Percentiles rank a stretch among this genome's conserved stretches.
phyloP scores from a whole-genome alignment of 306 rosid species.

The Senna tora region DNA sequence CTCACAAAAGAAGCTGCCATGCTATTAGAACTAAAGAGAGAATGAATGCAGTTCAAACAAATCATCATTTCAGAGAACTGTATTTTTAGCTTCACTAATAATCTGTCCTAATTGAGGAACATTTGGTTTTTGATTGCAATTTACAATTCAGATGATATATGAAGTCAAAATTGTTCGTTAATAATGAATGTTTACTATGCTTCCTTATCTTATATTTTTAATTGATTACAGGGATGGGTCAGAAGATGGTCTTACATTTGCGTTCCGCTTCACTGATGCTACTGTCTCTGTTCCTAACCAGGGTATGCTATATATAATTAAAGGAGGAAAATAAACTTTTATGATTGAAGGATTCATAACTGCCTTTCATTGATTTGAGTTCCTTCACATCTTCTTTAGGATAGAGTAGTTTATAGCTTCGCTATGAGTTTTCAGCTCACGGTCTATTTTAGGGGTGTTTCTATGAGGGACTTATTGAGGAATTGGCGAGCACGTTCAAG shows the following conservation, averaged over 20 bases:
- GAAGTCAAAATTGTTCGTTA: neutral
- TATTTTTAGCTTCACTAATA: neutral
- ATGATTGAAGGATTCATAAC: neutral
- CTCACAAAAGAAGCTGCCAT: constrained; percentile 17
- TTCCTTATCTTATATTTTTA: constrained; percentile 25
- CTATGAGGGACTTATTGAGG: neutral
- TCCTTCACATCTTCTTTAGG: neutral
- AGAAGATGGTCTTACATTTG: constrained; percentile 95
- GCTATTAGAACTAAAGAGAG: neutral
- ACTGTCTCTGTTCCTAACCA: constrained; percentile 80
- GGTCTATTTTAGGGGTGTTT: neutral
- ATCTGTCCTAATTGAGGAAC: neutral
- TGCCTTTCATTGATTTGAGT: neutral
- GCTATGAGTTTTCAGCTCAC: neutral
- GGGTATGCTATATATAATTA: constrained; percentile 57
- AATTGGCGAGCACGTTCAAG: neutral
- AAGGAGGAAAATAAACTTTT: constrained; percentile 18
- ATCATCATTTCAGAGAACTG: constrained; percentile 13
- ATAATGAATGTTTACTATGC: neutral
- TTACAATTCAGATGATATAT: neutral
- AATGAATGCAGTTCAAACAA: constrained; percentile 28
- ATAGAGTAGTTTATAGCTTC: neutral
- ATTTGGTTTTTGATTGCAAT: neutral
- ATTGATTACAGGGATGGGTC: constrained; percentile 72
- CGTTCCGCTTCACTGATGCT: constrained; percentile 98